Conservation (phyloP, 2,329 filamentous ascomycete genomes). For the Chaetomiaceae sp. region DNA sequence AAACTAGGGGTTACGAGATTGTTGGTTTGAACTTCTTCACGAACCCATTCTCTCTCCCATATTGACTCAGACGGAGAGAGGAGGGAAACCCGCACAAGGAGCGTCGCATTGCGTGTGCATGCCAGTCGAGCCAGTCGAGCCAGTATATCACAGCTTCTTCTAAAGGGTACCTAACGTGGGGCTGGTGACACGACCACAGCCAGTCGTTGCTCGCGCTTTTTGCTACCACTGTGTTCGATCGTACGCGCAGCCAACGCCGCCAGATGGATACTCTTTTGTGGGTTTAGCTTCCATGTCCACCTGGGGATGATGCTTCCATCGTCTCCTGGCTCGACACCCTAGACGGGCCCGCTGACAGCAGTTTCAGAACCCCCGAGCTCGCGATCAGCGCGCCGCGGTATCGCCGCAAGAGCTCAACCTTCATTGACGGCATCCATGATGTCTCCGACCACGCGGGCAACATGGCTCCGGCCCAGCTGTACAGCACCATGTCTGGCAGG, state of each 20-base stretch:
- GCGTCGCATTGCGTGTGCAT: too few species aligned
- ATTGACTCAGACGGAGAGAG: too few species aligned
- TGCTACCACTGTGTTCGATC: too few species aligned
- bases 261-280: conserved; percentile 58
- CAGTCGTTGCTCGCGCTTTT: too few species aligned
- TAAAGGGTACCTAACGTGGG: too few species aligned
- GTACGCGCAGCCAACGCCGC: background rate
- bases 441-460: conserved; percentile 65
- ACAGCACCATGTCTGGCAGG: conserved; percentile 94
- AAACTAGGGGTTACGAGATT: too few species aligned
- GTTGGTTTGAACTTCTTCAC: too few species aligned
- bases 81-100: too few species aligned
- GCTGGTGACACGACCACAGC: conserved; percentile 1
- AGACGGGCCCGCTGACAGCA: conserved; percentile 8
- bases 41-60: too few species aligned
- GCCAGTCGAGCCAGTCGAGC: too few species aligned
- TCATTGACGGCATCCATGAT: conserved; percentile 96
- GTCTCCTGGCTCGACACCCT: background rate
- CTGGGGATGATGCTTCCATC: background rate
- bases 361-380: conserved; percentile 78
- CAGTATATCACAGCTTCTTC: background rate
- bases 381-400: conserved; percentile 86
- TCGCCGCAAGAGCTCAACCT: conserved; percentile 87
- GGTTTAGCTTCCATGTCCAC: conserved; percentile 28
- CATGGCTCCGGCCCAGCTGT: conserved; percentile 91